phyloP scores from a whole-genome alignment of 352 stramenopile genomes.

The Paralagenidium karlingii region DNA sequence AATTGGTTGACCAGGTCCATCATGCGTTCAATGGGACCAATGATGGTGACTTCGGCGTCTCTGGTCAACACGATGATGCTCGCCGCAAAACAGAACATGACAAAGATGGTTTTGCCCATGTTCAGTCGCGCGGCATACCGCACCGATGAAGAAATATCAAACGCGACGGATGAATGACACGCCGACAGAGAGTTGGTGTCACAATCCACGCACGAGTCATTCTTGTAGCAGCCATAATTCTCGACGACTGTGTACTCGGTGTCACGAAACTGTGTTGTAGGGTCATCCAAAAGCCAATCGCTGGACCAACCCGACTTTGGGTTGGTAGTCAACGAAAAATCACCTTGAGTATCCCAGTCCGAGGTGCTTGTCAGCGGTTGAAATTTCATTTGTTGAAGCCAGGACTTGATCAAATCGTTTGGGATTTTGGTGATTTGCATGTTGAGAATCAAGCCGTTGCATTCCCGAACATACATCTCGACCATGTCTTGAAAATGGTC shows the following conservation, averaged over 20 bases:
- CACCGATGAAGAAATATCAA: constrained; percentile 46
- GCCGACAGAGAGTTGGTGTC: constrained; percentile 12
- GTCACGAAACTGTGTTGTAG: constrained; percentile 21
- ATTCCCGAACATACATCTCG: constrained; percentile 61
- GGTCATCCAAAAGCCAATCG: constrained; percentile 26
- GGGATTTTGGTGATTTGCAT: constrained; percentile 46
- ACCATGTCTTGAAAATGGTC: constrained; percentile 36
- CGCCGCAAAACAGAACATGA: constrained; percentile 86
- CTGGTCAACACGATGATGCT: constrained; percentile 88
- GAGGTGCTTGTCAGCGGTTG: constrained; percentile 27
- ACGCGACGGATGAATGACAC: constrained; percentile 64
- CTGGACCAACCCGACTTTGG: constrained; percentile 64
- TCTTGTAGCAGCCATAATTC: constrained; percentile 51
- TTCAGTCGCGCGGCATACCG: constrained; percentile 34
- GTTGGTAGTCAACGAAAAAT: constrained; percentile 30
- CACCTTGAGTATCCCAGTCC: constrained; percentile 25
- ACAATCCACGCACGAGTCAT: constrained; percentile 47
- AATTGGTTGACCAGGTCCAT: constrained; percentile 75
- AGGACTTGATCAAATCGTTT: constrained; percentile 19
- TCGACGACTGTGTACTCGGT: constrained; percentile 50
- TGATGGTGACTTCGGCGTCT: constrained; percentile 92
- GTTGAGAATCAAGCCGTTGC: constrained; percentile 47
- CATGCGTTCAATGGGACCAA: constrained; percentile 95
- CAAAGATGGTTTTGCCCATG: constrained; percentile 78
- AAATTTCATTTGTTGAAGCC: constrained; percentile 47